A percentile compares a stretch with the other conserved stretches of the same genome.
phyloP scores from a whole-genome alignment of 2,329 filamentous ascomycete genomes.

The Eurotiales sp. region DNA sequence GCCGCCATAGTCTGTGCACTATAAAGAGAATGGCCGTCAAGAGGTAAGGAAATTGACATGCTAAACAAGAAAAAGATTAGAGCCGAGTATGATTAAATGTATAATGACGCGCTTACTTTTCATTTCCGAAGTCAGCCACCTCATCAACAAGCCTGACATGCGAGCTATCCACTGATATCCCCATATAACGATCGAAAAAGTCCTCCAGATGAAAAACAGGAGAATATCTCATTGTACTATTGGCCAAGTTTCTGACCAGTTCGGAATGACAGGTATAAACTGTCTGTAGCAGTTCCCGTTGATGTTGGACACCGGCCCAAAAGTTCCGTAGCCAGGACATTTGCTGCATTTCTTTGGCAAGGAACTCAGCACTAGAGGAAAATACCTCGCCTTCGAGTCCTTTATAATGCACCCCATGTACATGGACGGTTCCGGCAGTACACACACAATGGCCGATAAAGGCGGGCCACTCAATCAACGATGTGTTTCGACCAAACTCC shows the following conservation, averaged over 20 bases:
- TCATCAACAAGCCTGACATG: constrained; percentile 70
- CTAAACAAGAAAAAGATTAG: constrained; percentile 8
- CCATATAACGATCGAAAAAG: constrained; percentile 80
- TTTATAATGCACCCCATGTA: constrained; percentile 79
- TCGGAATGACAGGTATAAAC: constrained; percentile 77
- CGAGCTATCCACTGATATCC: constrained; percentile 67
- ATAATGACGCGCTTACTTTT: constrained; percentile 43
- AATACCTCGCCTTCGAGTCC: constrained; percentile 59
- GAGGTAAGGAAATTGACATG: constrained; percentile 11
- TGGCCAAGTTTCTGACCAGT: constrained; percentile 68
- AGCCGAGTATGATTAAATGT: neutral
- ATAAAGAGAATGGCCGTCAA: constrained; percentile 15
- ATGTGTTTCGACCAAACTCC: constrained; percentile 70
- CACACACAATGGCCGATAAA: constrained; percentile 85
- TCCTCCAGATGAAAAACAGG: constrained; percentile 81
- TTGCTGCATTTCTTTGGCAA: constrained; percentile 76
- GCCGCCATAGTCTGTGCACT: constrained; percentile 8
- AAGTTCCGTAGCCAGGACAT: constrained; percentile 69
- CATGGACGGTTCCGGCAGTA: constrained; percentile 82
- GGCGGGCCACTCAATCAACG: constrained; percentile 76
- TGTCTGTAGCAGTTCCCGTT: constrained; percentile 71
- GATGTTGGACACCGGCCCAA: constrained; percentile 76
- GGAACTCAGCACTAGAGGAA: constrained; percentile 64
- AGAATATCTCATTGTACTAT: constrained; percentile 67
- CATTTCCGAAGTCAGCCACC: constrained; percentile 53